phyloP scores from a whole-genome alignment of 257 asterid genomes.

The Nicotiana attenuata region DNA sequence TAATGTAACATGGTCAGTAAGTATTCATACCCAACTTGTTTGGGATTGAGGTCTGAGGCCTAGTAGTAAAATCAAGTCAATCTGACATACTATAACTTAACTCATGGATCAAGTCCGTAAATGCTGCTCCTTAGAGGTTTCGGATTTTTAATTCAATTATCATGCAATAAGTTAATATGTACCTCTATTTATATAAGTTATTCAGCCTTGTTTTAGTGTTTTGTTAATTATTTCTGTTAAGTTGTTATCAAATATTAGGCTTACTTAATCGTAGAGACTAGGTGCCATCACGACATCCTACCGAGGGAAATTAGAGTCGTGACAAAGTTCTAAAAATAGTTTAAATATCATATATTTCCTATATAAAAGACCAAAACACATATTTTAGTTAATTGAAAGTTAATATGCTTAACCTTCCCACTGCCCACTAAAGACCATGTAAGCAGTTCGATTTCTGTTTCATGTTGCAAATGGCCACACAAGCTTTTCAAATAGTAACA shows the following conservation, averaged over 20 bases:
- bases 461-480: not conserved
- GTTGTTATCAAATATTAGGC: too few relatives aligned
- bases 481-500: not conserved
- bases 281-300: too few relatives aligned
- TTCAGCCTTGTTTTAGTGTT: too few relatives aligned
- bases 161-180: not conserved
- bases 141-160: not conserved
- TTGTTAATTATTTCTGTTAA: too few relatives aligned
- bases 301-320: too few relatives aligned
- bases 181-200: not conserved
- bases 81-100: not conserved
- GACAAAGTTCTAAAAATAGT: too few relatives aligned
- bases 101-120: not conserved
- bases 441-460: not conserved
- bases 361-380: too few relatives aligned
- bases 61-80: not conserved
- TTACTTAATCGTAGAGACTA: too few relatives aligned
- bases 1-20: not conserved
- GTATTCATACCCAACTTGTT: not conserved
- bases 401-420: not conserved
- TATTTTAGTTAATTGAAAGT: too few relatives aligned
- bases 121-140: not conserved
- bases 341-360: too few relatives aligned
- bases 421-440: not conserved
- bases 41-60: not conserved